phyloP scores from a whole-genome alignment of 139 green algal species.

The Penium margaritaceum region DNA sequence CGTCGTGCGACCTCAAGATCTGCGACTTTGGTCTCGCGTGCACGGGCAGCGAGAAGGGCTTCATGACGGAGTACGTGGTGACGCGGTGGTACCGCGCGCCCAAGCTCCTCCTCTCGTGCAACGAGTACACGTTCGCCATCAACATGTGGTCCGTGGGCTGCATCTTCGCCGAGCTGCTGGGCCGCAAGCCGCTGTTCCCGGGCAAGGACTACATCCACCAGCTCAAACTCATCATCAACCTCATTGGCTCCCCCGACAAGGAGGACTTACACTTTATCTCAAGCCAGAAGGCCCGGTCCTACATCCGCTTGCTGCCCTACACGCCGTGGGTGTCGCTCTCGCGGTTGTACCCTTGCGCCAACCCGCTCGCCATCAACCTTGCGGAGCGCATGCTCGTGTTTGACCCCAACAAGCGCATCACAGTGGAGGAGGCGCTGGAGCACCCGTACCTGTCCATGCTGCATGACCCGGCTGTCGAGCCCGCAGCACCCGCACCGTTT shows the following conservation, averaged over 20 bases:
- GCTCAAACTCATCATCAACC: slow-evolving; percentile 58
- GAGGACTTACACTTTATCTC: slow-evolving; percentile 46
- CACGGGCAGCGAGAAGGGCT: slow-evolving; percentile 49
- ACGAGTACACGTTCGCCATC: slow-evolving; percentile 56
- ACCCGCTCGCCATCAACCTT: slow-evolving; percentile 48
- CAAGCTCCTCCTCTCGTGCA: slow-evolving; percentile 57
- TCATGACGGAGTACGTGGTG: slow-evolving; percentile 65
- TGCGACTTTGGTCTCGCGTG: slow-evolving; percentile 61
- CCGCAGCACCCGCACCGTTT: slow-evolving; percentile 37
- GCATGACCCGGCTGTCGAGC: slow-evolving; percentile 54
- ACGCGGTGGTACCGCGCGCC: slow-evolving; percentile 60
- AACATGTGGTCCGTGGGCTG: slow-evolving; percentile 58
- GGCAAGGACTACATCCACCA: slow-evolving; percentile 62
- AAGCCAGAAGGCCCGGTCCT: slow-evolving; percentile 52
- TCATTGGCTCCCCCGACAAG: slow-evolving; percentile 48
- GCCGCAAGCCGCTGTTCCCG: slow-evolving; percentile 55
- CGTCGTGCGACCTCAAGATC: slow-evolving; percentile 61
- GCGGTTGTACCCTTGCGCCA: slow-evolving; percentile 47
- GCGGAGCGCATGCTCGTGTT: slow-evolving; percentile 59
- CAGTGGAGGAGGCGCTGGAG: slow-evolving; percentile 54
- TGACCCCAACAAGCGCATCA: slow-evolving; percentile 55
- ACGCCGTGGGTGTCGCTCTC: slow-evolving; percentile 27
- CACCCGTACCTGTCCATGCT: slow-evolving; percentile 56
- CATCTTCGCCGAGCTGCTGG: slow-evolving; percentile 62
- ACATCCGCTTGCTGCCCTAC: slow-evolving; percentile 52